Evolutionary conservation across 441 rosid species (phyloP), one percentile per base, ranked within the genome.

Genomic region (Euphorbia celastroides): DNA sequence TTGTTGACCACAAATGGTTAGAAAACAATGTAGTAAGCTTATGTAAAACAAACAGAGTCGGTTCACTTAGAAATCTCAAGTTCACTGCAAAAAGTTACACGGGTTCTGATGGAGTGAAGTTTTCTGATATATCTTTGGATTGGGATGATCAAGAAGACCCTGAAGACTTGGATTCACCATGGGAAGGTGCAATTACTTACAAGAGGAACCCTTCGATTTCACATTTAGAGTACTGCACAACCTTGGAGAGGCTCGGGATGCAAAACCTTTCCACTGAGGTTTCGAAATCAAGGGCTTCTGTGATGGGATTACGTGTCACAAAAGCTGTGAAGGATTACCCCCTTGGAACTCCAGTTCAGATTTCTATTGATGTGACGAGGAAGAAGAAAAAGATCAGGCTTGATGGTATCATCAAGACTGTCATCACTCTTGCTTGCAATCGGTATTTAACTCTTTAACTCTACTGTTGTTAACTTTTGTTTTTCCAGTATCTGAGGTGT

Each of bases 161-260:
- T 2, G 83, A 84, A 67, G 93, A 83, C 64, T 17, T 60, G 76
- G 36, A 32, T 60, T 84, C 93, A 0, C 97, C 97, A 10, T 90
- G 98, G 98, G 96, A 87, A 81, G 97, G 96, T 64, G 89, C 97
- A 9, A 74, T 93, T 70, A 70, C 82, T 56, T 93, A 88, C 74
- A 81, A 76, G 81, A 88, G 97, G 75, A 86, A 86, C 71, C 79
- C 91, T 44, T 84, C 86, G 28, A 72, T 83, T 54, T 80, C 88
- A 11, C 97, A 93, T 70, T 55, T 86, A n/a, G 98, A 93, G 60
- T 93, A 87, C 42, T 88, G 94, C 75, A 90, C 98, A 1, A 93
- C 98, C 34, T 76, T 90, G 66, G 97, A 90, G 85, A 87, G 98
- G 75, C 91, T 93, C 70, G 98, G 98, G 22, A 72, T 93, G 63